Evolutionary conservation across 192 early-diverging fungal species (phyloP), one percentile per base, ranked within the genome.

Genomic region (Entomortierella beljakovae): DNA sequence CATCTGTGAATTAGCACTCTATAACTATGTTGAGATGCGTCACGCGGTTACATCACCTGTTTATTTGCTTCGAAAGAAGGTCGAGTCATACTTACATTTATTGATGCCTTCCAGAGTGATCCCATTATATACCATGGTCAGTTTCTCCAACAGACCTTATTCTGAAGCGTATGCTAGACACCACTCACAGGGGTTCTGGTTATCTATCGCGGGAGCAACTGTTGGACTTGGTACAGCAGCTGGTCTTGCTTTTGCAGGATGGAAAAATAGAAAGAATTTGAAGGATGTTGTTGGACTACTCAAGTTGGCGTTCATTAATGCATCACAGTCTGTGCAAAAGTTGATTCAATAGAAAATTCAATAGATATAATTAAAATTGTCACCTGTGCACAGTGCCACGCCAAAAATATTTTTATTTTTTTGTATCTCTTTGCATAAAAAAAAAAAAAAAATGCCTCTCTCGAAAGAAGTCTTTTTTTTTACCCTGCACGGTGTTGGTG

Each of bases 91-190:
- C 57, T 51, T 98, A 71, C 94, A 98, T 72, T 53, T 84, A 25
- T 49, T 90, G 53, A 83, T 96, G 51, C 97, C 97, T 3, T 67
- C 58, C 6, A 50, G 53, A 11, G 80, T 97, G 32, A 93, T 95
- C 60, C 97, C 97, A 48, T 85, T 99, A 7, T 99, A 99, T 67
- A 95, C 95, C 22, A 98, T 99, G 96, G 94, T 99, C 54, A 92
- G 91, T 56, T 99, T 99, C 72, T 90, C 94, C 16, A 90, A 90
- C 16, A 90, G 94, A 6, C 96, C 92, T 11, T 99, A 99, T 82
- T 87, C 92, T 1, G 86, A 94, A 13, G 91, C 89, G 6, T 74
- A 87, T 48, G 43, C 55, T 5, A 81, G 83, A 6, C 85, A 85
- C 70, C 69, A 88, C 40, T 37, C 69, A 0, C 89, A 90, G 64